Base-by-base conservation (phyloP, 306 rosid genomes). In the Leucaena leucocephala region DNA sequence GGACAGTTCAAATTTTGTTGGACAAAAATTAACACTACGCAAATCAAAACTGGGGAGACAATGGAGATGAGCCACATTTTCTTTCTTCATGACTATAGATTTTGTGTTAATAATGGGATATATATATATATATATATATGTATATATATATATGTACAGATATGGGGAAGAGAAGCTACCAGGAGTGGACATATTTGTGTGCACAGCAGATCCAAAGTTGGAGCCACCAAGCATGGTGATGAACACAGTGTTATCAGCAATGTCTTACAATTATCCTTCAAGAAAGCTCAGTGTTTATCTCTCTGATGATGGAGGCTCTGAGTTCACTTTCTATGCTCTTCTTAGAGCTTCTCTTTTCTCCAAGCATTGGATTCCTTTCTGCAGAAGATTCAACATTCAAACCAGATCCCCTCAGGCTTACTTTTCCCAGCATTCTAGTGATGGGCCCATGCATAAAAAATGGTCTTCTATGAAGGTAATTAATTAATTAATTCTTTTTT, bases 161-260 rank as follows among this genome's bases (percentile, higher is more conserved):
- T 88, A 79, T 12, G 86, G 54, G 2, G 87, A 84, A 68, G 80
- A 83, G 22, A 55, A 81, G 69, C 79, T 92, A 39, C 91, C 92
- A 1, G 71, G 33, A 2, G 83, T 89, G 22, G 97, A 90, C 83
- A 82, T 87, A 0, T 89, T 90, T 79, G 88, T 92, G n/a, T 90
- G 93, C 87, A 92, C 95, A 4, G 95, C 95, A 4, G 97, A 92
- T 75, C 93, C 92, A 16, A 76, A 1, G 44, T 33, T 90, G 67
- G 97, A 90, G 81, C 93, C 95, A n/a, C 95, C 97, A 65, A 72
- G 33, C 0, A 64, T 92, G 85, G 93, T 87, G 89, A 79, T 92
- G 12, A 92, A 75, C 87, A 92, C 93, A 9, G 79, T 92, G 0
- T 82, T 92, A 68, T 87, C 92, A 3, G 86, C 74, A 0, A 84